These are phyloP conservation scores for Alnus glutinosa DNA, from an alignment of 306 rosid genomes.

Conservation along the genomic window DNA sequence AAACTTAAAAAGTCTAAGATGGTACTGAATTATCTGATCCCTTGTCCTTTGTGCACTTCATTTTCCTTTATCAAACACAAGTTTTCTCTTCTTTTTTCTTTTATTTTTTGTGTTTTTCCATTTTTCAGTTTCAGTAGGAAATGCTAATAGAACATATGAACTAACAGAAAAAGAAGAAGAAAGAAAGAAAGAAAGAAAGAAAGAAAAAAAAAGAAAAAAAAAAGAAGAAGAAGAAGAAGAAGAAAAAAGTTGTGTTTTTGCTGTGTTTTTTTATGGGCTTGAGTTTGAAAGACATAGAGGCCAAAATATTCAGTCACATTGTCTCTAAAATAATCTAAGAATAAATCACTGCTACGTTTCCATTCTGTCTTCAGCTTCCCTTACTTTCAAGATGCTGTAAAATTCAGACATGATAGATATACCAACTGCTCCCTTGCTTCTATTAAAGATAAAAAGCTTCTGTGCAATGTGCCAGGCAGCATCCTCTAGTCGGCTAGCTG, in stretches of 20 bases:
- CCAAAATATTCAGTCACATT: not conserved
- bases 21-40: not conserved
- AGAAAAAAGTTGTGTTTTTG: constrained; percentile 5
- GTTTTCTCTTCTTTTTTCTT: not conserved
- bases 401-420: not conserved
- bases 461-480: constrained; percentile 43
- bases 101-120: not conserved
- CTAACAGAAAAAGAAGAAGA: not conserved
- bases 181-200: too few relatives aligned
- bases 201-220: not conserved
- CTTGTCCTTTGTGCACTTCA: not conserved
- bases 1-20: not conserved
- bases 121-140: not conserved
- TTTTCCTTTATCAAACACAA: not conserved
- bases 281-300: not conserved
- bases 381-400: not conserved
- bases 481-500: constrained; percentile 40
- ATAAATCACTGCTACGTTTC: not conserved
- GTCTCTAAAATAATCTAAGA: not conserved
- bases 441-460: constrained; percentile 18
- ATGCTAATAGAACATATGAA: not conserved
- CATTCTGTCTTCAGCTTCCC: not conserved
- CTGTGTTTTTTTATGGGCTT: constrained; percentile 9
- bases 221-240: too few relatives aligned
- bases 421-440: not conserved